Evolutionary conservation across 2,329 filamentous ascomycete genomes (phyloP).

Genomic region (Xylaria polymorpha): DNA sequence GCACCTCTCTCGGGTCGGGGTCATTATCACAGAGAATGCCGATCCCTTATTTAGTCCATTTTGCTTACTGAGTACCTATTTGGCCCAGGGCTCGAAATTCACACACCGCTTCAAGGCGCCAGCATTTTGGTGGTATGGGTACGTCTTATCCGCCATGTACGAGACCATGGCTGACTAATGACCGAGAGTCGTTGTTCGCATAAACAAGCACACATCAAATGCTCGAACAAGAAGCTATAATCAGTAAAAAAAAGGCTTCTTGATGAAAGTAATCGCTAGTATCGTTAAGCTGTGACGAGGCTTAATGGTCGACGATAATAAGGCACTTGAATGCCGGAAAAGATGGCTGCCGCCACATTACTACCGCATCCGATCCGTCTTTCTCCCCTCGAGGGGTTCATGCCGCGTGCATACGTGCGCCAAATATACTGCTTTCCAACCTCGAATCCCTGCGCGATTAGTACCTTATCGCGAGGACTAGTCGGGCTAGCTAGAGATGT

Average conservation of each 20-base stretch:
- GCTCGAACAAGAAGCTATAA: not conserved
- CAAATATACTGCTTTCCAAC: slow-evolving; percentile 48
- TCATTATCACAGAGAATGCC: not conserved
- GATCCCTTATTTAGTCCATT: not conserved
- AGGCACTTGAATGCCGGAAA: not conserved
- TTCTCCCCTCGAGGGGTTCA: slow-evolving; percentile 47
- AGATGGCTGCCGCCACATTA: not conserved
- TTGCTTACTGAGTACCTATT: not conserved
- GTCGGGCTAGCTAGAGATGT: slow-evolving; percentile 39
- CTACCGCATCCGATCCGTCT: slow-evolving; percentile 20
- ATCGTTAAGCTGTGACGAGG: too few relatives aligned
- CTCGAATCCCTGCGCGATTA: slow-evolving; percentile 19
- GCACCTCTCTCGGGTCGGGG: slow-evolving; percentile 2
- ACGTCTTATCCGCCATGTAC: not conserved
- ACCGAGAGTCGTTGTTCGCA: not conserved
- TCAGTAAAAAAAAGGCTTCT: not conserved
- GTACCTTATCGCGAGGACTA: slow-evolving; percentile 39
- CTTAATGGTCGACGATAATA: not conserved
- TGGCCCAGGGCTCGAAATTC: not conserved
- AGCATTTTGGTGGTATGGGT: not conserved
- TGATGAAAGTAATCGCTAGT: not conserved
- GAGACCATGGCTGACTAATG: not conserved
- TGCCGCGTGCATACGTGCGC: slow-evolving; percentile 47
- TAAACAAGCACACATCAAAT: not conserved
- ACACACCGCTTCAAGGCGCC: not conserved